Base-by-base conservation (phyloP, 1,139 yeast genomes). In the Debaryomyces sp. region DNA sequence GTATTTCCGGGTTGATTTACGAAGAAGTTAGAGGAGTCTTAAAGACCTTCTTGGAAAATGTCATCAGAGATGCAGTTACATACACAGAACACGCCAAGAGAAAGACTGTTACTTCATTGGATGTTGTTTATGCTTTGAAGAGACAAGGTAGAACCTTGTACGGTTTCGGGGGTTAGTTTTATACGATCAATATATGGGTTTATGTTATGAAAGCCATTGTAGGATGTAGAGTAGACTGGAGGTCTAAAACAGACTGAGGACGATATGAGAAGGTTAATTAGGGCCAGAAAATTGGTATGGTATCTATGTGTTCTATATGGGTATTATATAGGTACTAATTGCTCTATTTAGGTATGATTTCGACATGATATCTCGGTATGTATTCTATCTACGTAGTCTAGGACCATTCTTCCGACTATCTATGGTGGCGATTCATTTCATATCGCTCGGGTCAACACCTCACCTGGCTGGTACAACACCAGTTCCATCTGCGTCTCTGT, bases 81-180 rank as follows among this genome's bases (percentile, higher is more conserved):
- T 94, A 94, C 83, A 94, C 99, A 64, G 98, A 94, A 81, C 98
- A 94, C 85, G 98, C 98, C 70, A 94, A 94, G 95, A 91, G 99
- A 87, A 94, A 94, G 91, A 94, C 99, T 61, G 99, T 94, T 66
- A 94, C 99, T 63, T 91, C 98, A 57, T 84, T 94, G 72, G 99
- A 94, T 75, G 99, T 94, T 62, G 98, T 94, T 68, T 94, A 94
- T 77, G 99, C 99, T 67, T 88, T 94, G 80, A 94, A 94, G 95
- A 91, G 99, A 87, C 98, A 94, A 84, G 99, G 99, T 75, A 90
- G 98, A 83, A 94, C 99, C 81, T 88, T 94, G 80, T 94, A 94
- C 77, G 99, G 99, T 90, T 94, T 94, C 89, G 98, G 98, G 82
- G 98, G 97, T 86, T 94, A 89, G 70, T 18, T 18, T 26, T 17